Conservation (phyloP, 2,329 filamentous ascomycete genomes). For the Pseudocercospora musae region DNA sequence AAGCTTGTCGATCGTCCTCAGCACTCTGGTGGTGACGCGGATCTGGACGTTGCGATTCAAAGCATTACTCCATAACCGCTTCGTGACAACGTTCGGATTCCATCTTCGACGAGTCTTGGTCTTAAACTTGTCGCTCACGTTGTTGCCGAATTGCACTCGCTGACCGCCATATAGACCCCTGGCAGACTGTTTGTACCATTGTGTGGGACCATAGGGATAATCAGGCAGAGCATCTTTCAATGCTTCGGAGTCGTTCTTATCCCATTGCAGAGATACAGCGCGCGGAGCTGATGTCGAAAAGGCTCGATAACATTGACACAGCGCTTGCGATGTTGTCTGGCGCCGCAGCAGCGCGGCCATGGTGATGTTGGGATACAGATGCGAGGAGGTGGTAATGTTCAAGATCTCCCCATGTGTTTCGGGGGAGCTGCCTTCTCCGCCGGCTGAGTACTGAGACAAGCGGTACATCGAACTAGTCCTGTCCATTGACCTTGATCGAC, state of each 20-base stretch:
- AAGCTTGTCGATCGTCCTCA: conserved; percentile 68
- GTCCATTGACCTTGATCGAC: not conserved
- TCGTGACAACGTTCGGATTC: conserved; percentile 69
- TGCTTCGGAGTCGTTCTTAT: conserved; percentile 32
- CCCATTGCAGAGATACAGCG: conserved; percentile 29
- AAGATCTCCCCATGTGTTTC: not conserved
- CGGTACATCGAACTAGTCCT: not conserved
- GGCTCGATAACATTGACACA: conserved; percentile 24
- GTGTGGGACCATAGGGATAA: conserved; percentile 71
- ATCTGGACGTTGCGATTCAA: conserved; percentile 64
- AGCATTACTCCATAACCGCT: conserved; percentile 63
- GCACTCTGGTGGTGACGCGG: conserved; percentile 65
- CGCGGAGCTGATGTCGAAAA: conserved; percentile 33
- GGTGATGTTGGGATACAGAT: not conserved
- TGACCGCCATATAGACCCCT: conserved; percentile 52
- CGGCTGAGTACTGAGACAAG: conserved; percentile 5
- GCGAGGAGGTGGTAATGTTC: not conserved
- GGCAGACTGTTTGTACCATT: conserved; percentile 77
- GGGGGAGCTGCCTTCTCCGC: not conserved
- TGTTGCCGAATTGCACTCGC: conserved; percentile 76
- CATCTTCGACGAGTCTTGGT: conserved; percentile 70
- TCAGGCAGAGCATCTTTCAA: conserved; percentile 38
- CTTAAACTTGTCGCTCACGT: conserved; percentile 64
- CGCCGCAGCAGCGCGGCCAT: conserved; percentile 31
- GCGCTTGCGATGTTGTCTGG: conserved; percentile 8